Evolutionary conservation across 371 early-diverging fungal species (phyloP), one percentile per base, ranked within the genome.

Genomic region (Lichtheimia ornata): DNA sequence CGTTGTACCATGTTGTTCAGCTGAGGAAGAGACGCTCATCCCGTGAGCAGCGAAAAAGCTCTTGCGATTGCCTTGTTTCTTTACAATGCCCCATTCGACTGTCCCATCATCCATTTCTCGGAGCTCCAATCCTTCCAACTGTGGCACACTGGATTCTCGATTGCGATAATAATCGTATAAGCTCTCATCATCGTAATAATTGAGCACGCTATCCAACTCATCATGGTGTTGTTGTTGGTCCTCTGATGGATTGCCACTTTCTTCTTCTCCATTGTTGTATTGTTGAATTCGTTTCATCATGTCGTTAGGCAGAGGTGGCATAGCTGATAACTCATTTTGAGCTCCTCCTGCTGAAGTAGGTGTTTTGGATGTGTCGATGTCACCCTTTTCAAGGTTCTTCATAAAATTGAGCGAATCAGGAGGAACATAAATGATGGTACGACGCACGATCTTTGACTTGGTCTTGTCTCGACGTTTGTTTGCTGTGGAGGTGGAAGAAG

Each of bases 391-490:
- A 20, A 58, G 57, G 17, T 17, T 66, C 35, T 61, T 61, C 66
- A 62, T 53, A 24, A 66, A 66, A 13, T 66, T 58, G 27, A 71
- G 35, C 2, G 76, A 69, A 50, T 80, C 70, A 3, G 81, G 79
- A 25, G 71, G 72, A 4, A 79, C 76, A 53, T 80, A 80, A 47
- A 80, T 80, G 56, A 80, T 77, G 2, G 75, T 80, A 11, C 70
- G 71, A 14, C 81, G 70, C 12, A 80, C 67, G 7, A 69, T 20
- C 70, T 73, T 27, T 69, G 59, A 56, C 15, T 59, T 20, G 56
- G 69, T 63, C 41, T 65, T 18, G 27, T 66, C 61, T 28, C 40
- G 35, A n/a, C 56, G 44, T 13, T n/a, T 25, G 27, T 17, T 30
- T 6, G 44, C 18, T 9, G 22, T n/a, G 22, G 62, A 35, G 14